Conservation (phyloP, 768 basidiomycete genomes). For the Lyophyllum decastes region DNA sequence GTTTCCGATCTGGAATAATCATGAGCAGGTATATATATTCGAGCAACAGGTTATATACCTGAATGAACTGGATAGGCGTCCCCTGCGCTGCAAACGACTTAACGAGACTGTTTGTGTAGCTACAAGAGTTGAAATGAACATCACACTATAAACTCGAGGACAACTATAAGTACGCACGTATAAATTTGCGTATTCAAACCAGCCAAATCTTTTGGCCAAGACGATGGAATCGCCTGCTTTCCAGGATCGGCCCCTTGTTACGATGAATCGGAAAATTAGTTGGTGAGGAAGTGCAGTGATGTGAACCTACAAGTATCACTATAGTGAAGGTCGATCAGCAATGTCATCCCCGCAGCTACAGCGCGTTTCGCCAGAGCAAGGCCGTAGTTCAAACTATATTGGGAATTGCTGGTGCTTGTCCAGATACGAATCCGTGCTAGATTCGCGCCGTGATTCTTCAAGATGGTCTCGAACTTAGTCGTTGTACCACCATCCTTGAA, state of each 20-base stretch:
- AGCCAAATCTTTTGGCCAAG: slow-evolving; percentile 51
- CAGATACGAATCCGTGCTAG: slow-evolving; percentile 62
- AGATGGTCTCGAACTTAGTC: slow-evolving; percentile 52
- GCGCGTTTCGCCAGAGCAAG: slow-evolving; percentile 56
- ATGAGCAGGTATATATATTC: not conserved
- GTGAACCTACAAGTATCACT: slow-evolving; percentile 57
- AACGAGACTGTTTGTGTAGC: slow-evolving; percentile 56
- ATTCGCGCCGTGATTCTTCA: slow-evolving; percentile 54
- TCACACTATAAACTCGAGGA: not conserved
- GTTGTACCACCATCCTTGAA: slow-evolving; percentile 43
- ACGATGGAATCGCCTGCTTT: slow-evolving; percentile 57
- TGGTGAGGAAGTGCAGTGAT: not conserved
- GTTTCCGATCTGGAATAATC: slow-evolving; percentile 51
- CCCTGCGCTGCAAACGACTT: slow-evolving; percentile 53
- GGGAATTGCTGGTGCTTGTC: slow-evolving; percentile 54
- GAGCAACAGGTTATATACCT: slow-evolving; percentile 30
- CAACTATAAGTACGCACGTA: slow-evolving; percentile 32
- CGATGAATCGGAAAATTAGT: not conserved
- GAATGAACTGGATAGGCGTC: slow-evolving; percentile 52
- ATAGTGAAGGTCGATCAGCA: slow-evolving; percentile 61
- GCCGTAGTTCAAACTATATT: slow-evolving; percentile 54
- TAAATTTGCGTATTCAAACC: slow-evolving; percentile 61
- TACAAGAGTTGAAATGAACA: slow-evolving; percentile 13
- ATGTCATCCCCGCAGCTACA: slow-evolving; percentile 54
- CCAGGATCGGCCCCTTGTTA: slow-evolving; percentile 63